Evolutionary conservation across 176 grass and related monocot genomes (phyloP), one percentile per base, ranked within the genome.

Genomic region (Oryza australiensis): DNA sequence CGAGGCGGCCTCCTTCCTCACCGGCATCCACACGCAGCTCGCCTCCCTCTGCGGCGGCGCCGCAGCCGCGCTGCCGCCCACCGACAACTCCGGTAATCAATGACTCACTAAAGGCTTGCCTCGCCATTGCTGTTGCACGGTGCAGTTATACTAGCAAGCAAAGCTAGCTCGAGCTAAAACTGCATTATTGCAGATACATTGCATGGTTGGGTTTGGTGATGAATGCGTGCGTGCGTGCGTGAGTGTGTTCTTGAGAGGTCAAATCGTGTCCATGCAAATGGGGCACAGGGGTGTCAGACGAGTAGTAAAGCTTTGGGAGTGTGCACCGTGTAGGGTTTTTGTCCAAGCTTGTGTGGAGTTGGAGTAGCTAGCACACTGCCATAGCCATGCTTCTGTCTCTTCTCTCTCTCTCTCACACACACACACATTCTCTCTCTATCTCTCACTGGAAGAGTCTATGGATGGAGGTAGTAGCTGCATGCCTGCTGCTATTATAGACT

Each of bases 191-290:
- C 2, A 33, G 80, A 62, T 83, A 41, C 70, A 71, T 55, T 66
- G 59, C 37, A 62, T 85, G 70, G 41, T 74, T 37, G 35, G 35
- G 35, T 82, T 82, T 90, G 88, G 62, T 82, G 78, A 85, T 80
- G 82, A 87, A 86, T 68, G 88, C 69, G 74, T 82, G 64, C 38
- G 71, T 78, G 87, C 43, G 77, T 65, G 62, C 10, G 81, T 11
- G 27, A 40, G 38, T 59, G 72, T 57, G 88, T 65, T 81, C 77
- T 77, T 86, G 89, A 90, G 88, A 84, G 80, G 93, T 94, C 93
- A 92, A 94, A 94, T 94, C 93, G 85, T 92, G 89, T 90, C 93
- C 93, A 92, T 92, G 93, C 93, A 92, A 90, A 86, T 92, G 93
- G 93, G 89, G 87, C 72, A 79, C 87, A 94, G 82, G 55, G 6